These are phyloP conservation scores for Immersiporthe knoxdaviesiana DNA, from an alignment of 2,329 filamentous ascomycete genomes.

Conservation along the genomic window DNA sequence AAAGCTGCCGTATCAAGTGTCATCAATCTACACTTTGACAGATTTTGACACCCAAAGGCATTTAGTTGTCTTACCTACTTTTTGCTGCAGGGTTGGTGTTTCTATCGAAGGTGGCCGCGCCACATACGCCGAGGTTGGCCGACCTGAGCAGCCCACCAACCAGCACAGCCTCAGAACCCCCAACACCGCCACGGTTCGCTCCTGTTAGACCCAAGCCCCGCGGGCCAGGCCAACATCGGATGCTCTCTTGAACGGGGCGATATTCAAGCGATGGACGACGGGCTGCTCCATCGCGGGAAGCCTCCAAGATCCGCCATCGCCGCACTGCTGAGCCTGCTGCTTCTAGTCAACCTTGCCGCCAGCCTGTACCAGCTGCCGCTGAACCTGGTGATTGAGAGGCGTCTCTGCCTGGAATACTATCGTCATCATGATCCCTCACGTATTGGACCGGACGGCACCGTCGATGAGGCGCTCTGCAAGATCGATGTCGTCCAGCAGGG, in stretches of 20 bases:
- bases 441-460: constrained; percentile 41
- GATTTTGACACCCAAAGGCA: background rate
- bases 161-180: background rate
- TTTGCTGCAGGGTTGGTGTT: background rate
- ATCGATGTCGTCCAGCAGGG: constrained; percentile 53
- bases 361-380: constrained; percentile 54
- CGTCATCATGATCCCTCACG: constrained; percentile 42
- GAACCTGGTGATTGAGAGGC: constrained; percentile 50
- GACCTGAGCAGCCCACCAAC: background rate
- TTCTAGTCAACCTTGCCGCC: constrained; percentile 51
- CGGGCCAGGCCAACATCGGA: background rate
- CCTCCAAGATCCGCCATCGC: constrained; percentile 26
- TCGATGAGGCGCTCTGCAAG: constrained; percentile 59
- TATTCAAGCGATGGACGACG: background rate
- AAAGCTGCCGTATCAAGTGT: background rate
- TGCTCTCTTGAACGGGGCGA: background rate
- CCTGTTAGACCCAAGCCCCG: background rate
- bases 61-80: background rate
- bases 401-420: constrained; percentile 57
- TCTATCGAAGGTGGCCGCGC: background rate
- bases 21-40: background rate
- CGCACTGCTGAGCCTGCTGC: constrained; percentile 45
- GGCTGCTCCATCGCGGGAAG: background rate
- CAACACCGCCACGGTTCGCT: background rate
- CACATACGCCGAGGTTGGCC: background rate